Conservation (phyloP, 495 filamentous ascomycete genomes). For the Chlorociboria aeruginascens region DNA sequence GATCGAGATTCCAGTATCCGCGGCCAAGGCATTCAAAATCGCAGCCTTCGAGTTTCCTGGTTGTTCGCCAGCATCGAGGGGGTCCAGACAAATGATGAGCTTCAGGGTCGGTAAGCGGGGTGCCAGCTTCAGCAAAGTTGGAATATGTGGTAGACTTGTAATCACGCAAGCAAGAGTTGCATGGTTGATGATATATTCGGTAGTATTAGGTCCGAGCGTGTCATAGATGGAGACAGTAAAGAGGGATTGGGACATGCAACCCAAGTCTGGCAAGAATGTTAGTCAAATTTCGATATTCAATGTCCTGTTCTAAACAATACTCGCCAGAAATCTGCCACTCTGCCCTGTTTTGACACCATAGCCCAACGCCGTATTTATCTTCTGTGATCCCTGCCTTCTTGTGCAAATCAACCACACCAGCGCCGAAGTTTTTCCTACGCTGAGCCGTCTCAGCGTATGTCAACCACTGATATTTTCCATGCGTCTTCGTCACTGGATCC, state of each 20-base stretch:
- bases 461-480: constrained; percentile 71
- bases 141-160: constrained; percentile 74
- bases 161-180: constrained; percentile 62
- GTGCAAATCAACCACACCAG: constrained; percentile 75
- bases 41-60: constrained; percentile 67
- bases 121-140: constrained; percentile 75
- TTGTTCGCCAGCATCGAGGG: constrained; percentile 71
- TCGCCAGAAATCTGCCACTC: constrained; percentile 93
- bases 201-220: constrained; percentile 78
- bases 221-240: constrained; percentile 94
- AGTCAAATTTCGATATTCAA: not conserved
- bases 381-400: constrained; percentile 51
- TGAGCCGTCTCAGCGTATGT: constrained; percentile 70
- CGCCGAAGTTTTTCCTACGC: constrained; percentile 74
- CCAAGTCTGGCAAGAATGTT: constrained; percentile 51
- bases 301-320: constrained; percentile 6
- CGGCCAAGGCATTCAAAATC: constrained; percentile 61
- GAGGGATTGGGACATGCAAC: constrained; percentile 76
- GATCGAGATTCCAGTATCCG: constrained; percentile 59
- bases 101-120: constrained; percentile 67
- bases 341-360: constrained; percentile 93
- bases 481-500: constrained; percentile 63
- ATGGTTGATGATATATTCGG: constrained; percentile 94
- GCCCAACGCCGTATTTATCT: constrained; percentile 62
- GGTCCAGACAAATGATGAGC: constrained; percentile 79